Base-by-base conservation (phyloP, 2,329 filamentous ascomycete genomes). In the Apiospora arundinis region DNA sequence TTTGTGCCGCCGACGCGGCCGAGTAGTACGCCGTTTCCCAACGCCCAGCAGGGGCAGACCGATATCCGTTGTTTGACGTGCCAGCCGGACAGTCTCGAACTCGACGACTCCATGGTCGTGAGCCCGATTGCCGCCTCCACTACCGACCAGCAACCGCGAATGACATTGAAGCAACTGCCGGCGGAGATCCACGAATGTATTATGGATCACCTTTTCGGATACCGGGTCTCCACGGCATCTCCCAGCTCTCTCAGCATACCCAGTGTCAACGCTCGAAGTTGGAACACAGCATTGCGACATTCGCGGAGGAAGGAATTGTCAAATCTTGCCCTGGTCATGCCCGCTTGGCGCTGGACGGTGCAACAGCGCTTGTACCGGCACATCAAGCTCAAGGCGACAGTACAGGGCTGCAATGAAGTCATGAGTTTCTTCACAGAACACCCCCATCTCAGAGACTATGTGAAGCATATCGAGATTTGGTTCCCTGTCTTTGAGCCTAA, bases 381-480 rank as follows among this genome's bases (percentile, higher is more conserved):
- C 79, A 89, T 94, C 82, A 93, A 94, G 81, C 84, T 94, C 75
- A 92, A 93, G 81, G 92, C 91, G 0, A 93, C 91, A 0, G 83
- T 88, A 48, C 85, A 88, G n/a, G 91, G 88, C 21, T 82, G 93
- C 52, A 82, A 87, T 56, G 85, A 90, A 67, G 89, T 91, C 8
- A 84, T 88, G 73, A 74, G 82, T 45, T 93, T 92, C 84, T 92
- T 94, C 74, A 80, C 82, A 21, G 74, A 81, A 12, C 86, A 90
- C 72, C 83, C 86, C 40, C 88, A 92, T 76, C 86, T 94, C 7
- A 86, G 88, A 25, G 75, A 81, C 11, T 90, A 93, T 75, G 89
- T 94, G 72, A 91, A 90, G 74, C 92, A 94, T 77, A 87, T 94
- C 72, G 92, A 94, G 80, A 86, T 94, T 56, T 94, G 92, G 92